Base-by-base conservation (phyloP, 2,329 filamentous ascomycete genomes). In the Trichophyton simii region DNA sequence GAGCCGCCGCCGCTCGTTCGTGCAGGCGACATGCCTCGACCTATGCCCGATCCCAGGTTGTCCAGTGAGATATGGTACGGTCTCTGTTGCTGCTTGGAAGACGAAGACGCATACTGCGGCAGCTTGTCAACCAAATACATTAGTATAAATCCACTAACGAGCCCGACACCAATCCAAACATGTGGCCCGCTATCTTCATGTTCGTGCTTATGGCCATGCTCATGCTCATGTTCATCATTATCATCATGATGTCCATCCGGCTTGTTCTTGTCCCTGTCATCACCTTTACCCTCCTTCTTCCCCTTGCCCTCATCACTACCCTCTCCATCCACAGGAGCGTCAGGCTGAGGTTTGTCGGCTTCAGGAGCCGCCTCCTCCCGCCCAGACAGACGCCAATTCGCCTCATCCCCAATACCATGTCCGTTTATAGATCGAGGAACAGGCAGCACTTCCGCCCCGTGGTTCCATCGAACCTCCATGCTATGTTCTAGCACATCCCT, bases 51-150 rank as follows among this genome's bases (percentile, higher is more conserved):
- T 28, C 83, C 85, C 31, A 96, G 80, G 67, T 91, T 89, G 67
- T 94, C 89, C 50, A 97, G 80, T 61, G 89, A 95, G 68, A 97
- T 94, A 70, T 96, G 90, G 65, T 91, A 85, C 15, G 87, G 88
- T 59, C 85, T 80, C 13, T 87, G 85, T 42, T 82, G 80, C 20
- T 82, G 77, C 68, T 86, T 85, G 42, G 88, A 77, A 46, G 81
- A 80, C 20, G 88, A 81, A 0, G 82, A 82, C 4, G 86, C 84
- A 71, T 91, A 87, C 46, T 85, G 84, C 6, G 91, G 90, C 7
- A 95, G 76, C 59, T 89, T 86, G 74, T 99, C 92, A 69, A 99
- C 87, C 22, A 99, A 82, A 71, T 96, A 97, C 94, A 99, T 99
- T 66, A 96, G 82, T 62, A 96, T 85, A 74, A 97, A 99, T 11